These are phyloP conservation scores for Fraxinus nigra DNA, from an alignment of 305 asterid species.

Conservation along the genomic window DNA sequence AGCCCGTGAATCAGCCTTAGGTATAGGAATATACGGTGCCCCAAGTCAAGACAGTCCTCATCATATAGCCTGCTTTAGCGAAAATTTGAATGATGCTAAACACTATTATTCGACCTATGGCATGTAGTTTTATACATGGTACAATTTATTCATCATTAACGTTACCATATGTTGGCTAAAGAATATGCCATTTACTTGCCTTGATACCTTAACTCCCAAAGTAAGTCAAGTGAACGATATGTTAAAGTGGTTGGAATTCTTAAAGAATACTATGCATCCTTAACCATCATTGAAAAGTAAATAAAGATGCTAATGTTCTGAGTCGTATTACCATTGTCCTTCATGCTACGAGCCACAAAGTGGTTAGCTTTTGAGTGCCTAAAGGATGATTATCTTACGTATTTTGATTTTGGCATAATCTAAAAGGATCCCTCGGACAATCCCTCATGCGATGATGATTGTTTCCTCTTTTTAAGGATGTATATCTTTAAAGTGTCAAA, in stretches of 20 bases:
- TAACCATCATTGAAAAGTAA: not conserved
- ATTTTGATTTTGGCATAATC: not conserved
- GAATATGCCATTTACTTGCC: not conserved
- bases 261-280: no score
- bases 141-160: not conserved
- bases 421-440: not conserved
- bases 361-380: not conserved
- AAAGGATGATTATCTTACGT: not conserved
- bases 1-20: no score
- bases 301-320: not conserved
- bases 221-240: not conserved
- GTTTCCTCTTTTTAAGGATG: not conserved
- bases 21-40: no score
- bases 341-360: not conserved
- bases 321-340: not conserved
- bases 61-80: no score
- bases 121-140: not conserved
- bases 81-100: not conserved
- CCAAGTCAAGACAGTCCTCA: no score
- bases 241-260: not conserved
- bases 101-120: not conserved
- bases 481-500: not conserved
- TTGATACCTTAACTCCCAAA: not conserved
- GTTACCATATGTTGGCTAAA: not conserved
- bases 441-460: not conserved